Evolutionary conservation across 192 early-diverging fungal genomes (phyloP).

Genomic region (Coemansia sp.): DNA sequence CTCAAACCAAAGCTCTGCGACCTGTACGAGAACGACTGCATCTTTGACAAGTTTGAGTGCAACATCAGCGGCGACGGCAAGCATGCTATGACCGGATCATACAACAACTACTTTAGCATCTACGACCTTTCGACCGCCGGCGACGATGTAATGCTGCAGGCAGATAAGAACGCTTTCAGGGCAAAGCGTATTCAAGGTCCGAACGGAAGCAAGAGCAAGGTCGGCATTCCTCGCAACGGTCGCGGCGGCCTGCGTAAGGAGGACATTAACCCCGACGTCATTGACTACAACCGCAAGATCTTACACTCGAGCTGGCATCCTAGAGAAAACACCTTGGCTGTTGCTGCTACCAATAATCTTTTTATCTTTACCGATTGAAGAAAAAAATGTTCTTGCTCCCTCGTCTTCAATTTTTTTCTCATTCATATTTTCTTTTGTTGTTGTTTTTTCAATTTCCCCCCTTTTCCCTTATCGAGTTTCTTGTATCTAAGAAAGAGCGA

Average conservation of each 20-base stretch:
- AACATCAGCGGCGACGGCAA: conserved; percentile 93
- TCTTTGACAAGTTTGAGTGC: conserved; percentile 99
- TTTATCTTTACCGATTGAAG: conserved; percentile 81
- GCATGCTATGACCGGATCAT: conserved; percentile 95
- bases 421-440: conserved; percentile 6
- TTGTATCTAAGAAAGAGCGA: neutral
- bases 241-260: conserved; percentile 63
- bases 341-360: conserved; percentile 99
- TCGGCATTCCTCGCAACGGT: conserved; percentile 59
- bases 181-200: conserved; percentile 80
- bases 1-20: conserved; percentile 95
- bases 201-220: conserved; percentile 57
- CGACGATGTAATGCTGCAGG: conserved; percentile 87
- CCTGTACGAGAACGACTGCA: conserved; percentile 99
- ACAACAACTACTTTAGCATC: conserved; percentile 99
- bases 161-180: conserved; percentile 97
- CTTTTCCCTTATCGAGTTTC: conserved; percentile 6
- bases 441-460: conserved; percentile 3
- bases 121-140: conserved; percentile 80
- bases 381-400: conserved; percentile 2
- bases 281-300: conserved; percentile 97
- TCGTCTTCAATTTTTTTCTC: conserved; percentile 9
- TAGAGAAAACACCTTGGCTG: conserved; percentile 94
- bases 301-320: conserved; percentile 99
- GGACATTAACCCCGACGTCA: conserved; percentile 80